Evolutionary conservation across 139 green algal species (phyloP).

Genomic region (Micractinium conductrix): DNA sequence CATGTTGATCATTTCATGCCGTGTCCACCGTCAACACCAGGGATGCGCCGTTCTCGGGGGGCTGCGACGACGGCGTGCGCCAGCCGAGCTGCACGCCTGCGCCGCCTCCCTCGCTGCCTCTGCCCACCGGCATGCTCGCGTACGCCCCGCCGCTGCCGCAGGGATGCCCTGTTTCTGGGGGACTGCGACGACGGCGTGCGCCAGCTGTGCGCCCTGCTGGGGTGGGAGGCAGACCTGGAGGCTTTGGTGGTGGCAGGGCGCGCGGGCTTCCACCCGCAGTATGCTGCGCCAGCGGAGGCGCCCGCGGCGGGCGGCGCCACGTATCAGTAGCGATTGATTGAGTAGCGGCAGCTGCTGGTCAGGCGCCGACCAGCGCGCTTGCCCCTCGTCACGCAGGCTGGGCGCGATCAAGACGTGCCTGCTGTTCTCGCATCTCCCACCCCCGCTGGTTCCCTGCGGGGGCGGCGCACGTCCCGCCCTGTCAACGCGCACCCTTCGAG

Average conservation of each 20-base stretch:
- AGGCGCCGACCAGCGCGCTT: too few species aligned
- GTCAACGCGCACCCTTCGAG: too few species aligned
- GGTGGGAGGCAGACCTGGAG: conserved; percentile 71
- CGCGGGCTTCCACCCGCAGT: not conserved
- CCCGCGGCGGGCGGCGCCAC: too few species aligned
- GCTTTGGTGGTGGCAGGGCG: conserved; percentile 28
- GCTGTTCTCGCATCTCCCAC: too few species aligned
- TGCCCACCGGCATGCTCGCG: not conserved
- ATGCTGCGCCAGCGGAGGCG: not conserved
- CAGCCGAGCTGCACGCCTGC: not conserved
- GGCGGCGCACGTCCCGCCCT: too few species aligned
- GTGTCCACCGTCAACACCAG: not conserved
- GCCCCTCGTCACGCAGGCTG: too few species aligned
- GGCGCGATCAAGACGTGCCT: too few species aligned
- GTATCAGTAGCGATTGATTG: not conserved
- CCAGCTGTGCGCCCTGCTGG: conserved; percentile 61
- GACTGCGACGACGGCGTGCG: conserved; percentile 73
- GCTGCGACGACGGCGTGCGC: not conserved
- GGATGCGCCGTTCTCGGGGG: not conserved
- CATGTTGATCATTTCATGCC: too few species aligned
- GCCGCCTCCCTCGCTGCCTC: not conserved
- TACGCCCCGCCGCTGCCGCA: not conserved
- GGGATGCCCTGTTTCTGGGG: conserved; percentile 71
- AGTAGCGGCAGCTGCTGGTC: too few species aligned
- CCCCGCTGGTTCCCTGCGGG: too few species aligned